Evolutionary conservation across 2,329 filamentous ascomycete species (phyloP).

Genomic region (Fusarium hainanense): DNA sequence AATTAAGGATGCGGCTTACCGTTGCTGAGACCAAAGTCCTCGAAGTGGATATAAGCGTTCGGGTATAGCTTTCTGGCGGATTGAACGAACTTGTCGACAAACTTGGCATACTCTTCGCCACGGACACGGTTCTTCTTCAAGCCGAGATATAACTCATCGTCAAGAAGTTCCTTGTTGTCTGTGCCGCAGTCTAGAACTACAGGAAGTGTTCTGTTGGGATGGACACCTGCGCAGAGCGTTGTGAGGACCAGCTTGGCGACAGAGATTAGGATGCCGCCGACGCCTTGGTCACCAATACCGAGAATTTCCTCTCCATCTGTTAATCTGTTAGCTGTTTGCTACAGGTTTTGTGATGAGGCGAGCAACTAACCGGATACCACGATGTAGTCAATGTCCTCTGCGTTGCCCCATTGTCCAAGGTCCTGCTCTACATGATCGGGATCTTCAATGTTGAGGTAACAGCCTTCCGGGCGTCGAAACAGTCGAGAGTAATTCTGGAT

Average conservation of each 20-base stretch:
- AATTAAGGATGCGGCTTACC: constrained; percentile 52
- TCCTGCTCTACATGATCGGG: constrained; percentile 72
- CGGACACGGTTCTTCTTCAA: constrained; percentile 72
- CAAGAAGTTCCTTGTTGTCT: constrained; percentile 78
- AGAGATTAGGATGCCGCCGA: constrained; percentile 85
- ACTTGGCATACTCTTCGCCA: constrained; percentile 79
- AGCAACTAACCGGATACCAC: constrained; percentile 77
- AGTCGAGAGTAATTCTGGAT: constrained; percentile 85
- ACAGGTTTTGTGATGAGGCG: fast-evolving
- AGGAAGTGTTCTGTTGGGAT: constrained; percentile 80
- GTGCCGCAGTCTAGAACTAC: constrained; percentile 90
- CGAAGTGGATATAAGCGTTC: constrained; percentile 86
- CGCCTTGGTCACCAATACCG: constrained; percentile 89
- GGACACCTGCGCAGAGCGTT: constrained; percentile 87
- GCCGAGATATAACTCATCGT: constrained; percentile 84
- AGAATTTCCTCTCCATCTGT: constrained; percentile 76
- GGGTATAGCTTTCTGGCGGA: constrained; percentile 77
- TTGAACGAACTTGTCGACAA: constrained; percentile 79
- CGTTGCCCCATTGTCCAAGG: constrained; percentile 73
- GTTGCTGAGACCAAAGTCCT: constrained; percentile 85
- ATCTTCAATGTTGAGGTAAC: constrained; percentile 81
- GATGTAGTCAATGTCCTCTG: constrained; percentile 87
- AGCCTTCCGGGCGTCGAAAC: constrained; percentile 82
- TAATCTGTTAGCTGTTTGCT: not conserved
- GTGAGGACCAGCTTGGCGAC: constrained; percentile 85